phyloP scores from a whole-genome alignment of 208 protist species.

The Leishmania amazonensis region DNA sequence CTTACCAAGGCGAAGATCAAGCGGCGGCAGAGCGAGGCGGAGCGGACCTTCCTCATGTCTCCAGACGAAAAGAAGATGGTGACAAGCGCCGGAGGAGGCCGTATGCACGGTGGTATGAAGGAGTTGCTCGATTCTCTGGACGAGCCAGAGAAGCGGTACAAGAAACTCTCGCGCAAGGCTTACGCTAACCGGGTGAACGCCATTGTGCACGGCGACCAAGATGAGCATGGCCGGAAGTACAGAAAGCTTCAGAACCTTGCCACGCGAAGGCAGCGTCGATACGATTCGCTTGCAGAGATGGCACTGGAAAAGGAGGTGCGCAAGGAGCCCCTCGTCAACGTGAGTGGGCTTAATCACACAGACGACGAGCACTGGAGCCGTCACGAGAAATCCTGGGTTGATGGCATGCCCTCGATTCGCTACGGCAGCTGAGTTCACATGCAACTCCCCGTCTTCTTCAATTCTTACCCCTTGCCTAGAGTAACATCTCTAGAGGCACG shows the following conservation, averaged over 20 bases:
- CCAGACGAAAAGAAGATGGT: slow-evolving; percentile 50
- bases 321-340: slow-evolving; percentile 61
- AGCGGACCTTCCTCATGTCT: slow-evolving; percentile 69
- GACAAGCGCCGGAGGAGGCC: background rate
- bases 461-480: background rate
- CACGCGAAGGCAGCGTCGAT: slow-evolving; percentile 52
- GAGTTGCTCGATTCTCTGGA: slow-evolving; percentile 60
- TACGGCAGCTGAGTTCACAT: slow-evolving; percentile 28
- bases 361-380: slow-evolving; percentile 67
- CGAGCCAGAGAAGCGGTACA: slow-evolving; percentile 60
- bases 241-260: slow-evolving; percentile 50
- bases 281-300: slow-evolving; percentile 75
- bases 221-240: slow-evolving; percentile 83
- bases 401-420: slow-evolving; percentile 62
- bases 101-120: slow-evolving; percentile 44
- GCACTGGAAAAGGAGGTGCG: slow-evolving; percentile 80
- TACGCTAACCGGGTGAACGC: slow-evolving; percentile 90
- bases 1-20: slow-evolving; percentile 58
- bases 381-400: slow-evolving; percentile 49
- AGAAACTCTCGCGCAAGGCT: slow-evolving; percentile 74
- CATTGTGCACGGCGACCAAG: slow-evolving; percentile 85
- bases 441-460: background rate
- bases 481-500: too few species aligned
- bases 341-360: slow-evolving; percentile 44
- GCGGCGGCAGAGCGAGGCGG: slow-evolving; percentile 54